These are phyloP conservation scores for Penicillium psychrofluorescens DNA, from an alignment of 495 filamentous ascomycete genomes.

Conservation along the genomic window DNA sequence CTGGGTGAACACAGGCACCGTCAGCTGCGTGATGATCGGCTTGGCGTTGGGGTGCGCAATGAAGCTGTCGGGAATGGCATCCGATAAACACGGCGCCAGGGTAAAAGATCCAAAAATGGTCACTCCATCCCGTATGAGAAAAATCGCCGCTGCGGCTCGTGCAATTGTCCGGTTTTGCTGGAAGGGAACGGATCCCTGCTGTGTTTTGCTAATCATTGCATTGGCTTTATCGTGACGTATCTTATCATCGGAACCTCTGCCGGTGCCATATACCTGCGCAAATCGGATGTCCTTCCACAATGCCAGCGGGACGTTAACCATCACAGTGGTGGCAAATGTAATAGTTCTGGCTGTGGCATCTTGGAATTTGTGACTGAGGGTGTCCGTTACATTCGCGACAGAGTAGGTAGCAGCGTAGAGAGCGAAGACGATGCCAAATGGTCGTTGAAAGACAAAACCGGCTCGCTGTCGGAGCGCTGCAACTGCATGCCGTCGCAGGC, in stretches of 20 bases:
- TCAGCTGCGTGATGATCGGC: slow-evolving; percentile 25
- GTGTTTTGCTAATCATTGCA: too few species aligned
- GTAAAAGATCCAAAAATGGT: slow-evolving; percentile 34
- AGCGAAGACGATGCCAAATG: slow-evolving; percentile 21
- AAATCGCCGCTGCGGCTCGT: slow-evolving; percentile 27
- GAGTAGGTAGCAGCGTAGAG: slow-evolving; percentile 27
- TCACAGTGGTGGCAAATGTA: slow-evolving; percentile 17
- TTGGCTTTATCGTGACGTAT: too few species aligned
- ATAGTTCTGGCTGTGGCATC: slow-evolving; percentile 14
- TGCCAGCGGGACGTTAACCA: slow-evolving; percentile 27
- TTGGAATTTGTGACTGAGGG: slow-evolving; percentile 13
- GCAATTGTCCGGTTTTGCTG: slow-evolving; percentile 9
- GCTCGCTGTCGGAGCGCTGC: slow-evolving; percentile 11
- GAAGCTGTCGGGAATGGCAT: slow-evolving; percentile 17
- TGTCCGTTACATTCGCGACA: slow-evolving; percentile 27
- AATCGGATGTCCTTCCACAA: slow-evolving; percentile 33
- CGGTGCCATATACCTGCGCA: slow-evolving; percentile 22
- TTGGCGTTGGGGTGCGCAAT: slow-evolving; percentile 17
- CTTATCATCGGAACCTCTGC: slow-evolving; percentile 1
- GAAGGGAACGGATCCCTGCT: not conserved
- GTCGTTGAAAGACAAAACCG: slow-evolving; percentile 16
- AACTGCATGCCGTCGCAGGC: slow-evolving; percentile 18
- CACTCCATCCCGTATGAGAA: slow-evolving; percentile 42
- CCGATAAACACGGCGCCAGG: slow-evolving; percentile 17
- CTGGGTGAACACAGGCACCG: slow-evolving; percentile 24